Evolutionary conservation across 345 rosid species (phyloP).

Genomic region (Sapria himalayana): DNA sequence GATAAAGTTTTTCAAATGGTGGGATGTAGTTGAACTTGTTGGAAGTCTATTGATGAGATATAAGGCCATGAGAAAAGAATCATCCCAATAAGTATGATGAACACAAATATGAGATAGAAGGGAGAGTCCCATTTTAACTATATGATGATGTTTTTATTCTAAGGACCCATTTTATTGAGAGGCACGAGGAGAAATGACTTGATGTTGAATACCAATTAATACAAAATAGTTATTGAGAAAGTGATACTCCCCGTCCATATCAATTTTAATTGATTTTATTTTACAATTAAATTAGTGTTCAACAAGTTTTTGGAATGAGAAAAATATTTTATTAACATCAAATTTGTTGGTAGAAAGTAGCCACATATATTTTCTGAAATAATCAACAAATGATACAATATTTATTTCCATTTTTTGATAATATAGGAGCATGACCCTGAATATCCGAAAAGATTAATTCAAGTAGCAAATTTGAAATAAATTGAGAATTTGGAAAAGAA

Average conservation of each 20-base stretch:
- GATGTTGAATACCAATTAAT: neutral
- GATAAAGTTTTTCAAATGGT: neutral
- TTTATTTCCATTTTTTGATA: neutral
- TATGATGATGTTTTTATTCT: neutral
- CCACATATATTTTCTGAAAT: neutral
- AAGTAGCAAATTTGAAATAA: neutral
- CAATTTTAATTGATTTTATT: neutral
- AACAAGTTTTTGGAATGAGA: neutral
- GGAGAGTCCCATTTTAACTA: neutral
- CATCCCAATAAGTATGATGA: neutral
- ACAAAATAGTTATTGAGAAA: neutral
- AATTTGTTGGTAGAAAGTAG: neutral
- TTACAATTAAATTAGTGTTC: neutral
- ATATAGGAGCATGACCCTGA: neutral
- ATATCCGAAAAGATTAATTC: neutral
- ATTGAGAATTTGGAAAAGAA: neutral
- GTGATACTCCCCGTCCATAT: neutral
- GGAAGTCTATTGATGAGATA: neutral
- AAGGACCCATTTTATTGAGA: neutral
- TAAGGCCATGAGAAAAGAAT: neutral
- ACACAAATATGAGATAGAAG: neutral
- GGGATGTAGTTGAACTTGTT: neutral
- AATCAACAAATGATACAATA: neutral
- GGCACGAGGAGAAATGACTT: neutral
- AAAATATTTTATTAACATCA: neutral